These are phyloP conservation scores for Moesziomyces antarcticus DNA, from an alignment of 1,284 basidiomycete species.

Conservation along the genomic window DNA sequence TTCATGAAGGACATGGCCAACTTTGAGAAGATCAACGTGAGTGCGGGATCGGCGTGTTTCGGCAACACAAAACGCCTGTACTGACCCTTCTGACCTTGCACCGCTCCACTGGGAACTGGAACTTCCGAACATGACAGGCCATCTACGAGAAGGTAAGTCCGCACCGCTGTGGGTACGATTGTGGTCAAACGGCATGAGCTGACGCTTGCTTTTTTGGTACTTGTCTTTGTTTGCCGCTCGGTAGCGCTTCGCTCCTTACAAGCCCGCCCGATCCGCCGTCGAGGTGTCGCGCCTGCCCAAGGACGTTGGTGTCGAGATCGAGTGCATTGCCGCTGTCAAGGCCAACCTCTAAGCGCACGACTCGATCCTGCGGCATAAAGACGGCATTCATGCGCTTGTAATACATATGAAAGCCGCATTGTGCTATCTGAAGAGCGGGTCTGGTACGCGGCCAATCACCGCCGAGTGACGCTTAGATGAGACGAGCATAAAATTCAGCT, in stretches of 20 bases:
- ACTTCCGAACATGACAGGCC: conserved; percentile 9
- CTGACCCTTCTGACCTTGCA: neutral
- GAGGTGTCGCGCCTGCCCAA: conserved; percentile 79
- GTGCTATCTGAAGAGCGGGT: too few relatives aligned
- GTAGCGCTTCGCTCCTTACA: conserved; percentile 71
- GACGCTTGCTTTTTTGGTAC: neutral
- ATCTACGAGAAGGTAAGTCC: conserved; percentile 65
- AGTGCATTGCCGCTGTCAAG: conserved; percentile 77
- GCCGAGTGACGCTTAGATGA: too few relatives aligned
- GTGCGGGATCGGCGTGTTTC: conserved; percentile 1
- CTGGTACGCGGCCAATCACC: too few relatives aligned
- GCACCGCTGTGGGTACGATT: conserved; percentile 13
- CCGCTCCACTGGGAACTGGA: neutral
- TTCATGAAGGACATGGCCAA: conserved; percentile 94
- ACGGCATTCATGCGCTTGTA: neutral
- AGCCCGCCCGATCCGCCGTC: conserved; percentile 85
- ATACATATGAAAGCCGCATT: too few relatives aligned
- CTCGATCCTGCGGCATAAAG: too few relatives aligned
- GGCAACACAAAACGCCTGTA: neutral
- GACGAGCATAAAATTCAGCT: too few relatives aligned
- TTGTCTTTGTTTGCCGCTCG: neutral
- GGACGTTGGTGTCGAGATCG: conserved; percentile 88
- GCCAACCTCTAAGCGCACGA: conserved; percentile 23
- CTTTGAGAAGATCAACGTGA: conserved; percentile 82
- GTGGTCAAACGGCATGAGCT: conserved; percentile 49